phyloP scores from a whole-genome alignment of 2,329 filamentous ascomycete genomes.

The Metarhizium album region DNA sequence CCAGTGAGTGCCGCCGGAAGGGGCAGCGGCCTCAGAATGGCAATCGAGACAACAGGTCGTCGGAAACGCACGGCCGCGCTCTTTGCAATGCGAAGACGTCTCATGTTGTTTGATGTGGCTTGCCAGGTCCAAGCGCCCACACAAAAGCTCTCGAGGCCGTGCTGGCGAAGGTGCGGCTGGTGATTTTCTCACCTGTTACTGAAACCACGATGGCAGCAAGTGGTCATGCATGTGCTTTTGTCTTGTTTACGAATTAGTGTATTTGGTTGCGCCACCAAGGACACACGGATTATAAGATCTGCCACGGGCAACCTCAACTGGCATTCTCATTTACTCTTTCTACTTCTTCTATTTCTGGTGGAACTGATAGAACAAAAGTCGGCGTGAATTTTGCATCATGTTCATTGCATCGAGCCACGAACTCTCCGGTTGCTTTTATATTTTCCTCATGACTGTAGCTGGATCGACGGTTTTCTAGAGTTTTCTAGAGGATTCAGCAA shows the following conservation, averaged over 20 bases:
- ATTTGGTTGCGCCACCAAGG: slow-evolving; percentile 1
- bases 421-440: not conserved
- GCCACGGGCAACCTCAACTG: not conserved
- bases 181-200: not conserved
- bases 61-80: slow-evolving; percentile 23
- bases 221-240: not conserved
- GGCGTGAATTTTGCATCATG: not conserved
- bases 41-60: slow-evolving; percentile 12
- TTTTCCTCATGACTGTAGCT: not conserved
- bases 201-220: not conserved
- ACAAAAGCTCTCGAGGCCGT: not conserved
- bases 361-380: not conserved
- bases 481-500: not conserved
- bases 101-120: slow-evolving; percentile 17
- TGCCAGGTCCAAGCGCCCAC: too few relatives aligned
- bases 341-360: not conserved
- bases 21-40: slow-evolving; percentile 20
- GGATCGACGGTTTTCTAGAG: not conserved
- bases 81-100: slow-evolving; percentile 27
- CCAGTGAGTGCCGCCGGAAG: slow-evolving; percentile 33
- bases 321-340: not conserved
- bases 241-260: not conserved
- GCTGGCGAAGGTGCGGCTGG: not conserved
- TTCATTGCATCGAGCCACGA: not conserved
- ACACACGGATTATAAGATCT: slow-evolving; percentile 8